phyloP scores from a whole-genome alignment of 202 grass and related monocot species.

The Zizania palustris region DNA sequence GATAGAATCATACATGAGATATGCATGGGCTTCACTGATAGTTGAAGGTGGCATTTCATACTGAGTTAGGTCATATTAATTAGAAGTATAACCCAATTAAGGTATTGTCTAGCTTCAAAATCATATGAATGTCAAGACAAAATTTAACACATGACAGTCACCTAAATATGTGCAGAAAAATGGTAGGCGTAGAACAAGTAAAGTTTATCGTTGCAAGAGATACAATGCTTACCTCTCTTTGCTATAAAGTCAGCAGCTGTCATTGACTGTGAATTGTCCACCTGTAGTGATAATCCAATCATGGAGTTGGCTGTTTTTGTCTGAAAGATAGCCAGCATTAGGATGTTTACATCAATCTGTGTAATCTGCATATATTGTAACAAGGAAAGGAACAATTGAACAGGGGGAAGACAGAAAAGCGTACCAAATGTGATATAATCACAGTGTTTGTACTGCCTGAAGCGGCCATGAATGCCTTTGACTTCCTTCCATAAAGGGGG shows the following conservation, averaged over 20 bases:
- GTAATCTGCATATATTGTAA: conserved; percentile 12
- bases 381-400: conserved; percentile 7
- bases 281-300: conserved; percentile 72
- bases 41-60: conserved; percentile 28
- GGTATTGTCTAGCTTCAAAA: conserved; percentile 4
- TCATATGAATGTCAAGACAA: conserved; percentile 5
- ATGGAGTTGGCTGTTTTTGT: conserved; percentile 79
- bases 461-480: conserved; percentile 89
- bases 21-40: conserved; percentile 22
- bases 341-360: conserved; percentile 22
- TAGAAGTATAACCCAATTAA: not conserved
- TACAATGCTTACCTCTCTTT: conserved; percentile 66
- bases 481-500: conserved; percentile 90
- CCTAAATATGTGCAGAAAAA: conserved; percentile 31
- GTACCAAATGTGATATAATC: conserved; percentile 89
- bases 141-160: not conserved
- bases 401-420: conserved; percentile 21
- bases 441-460: conserved; percentile 72
- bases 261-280: conserved; percentile 82
- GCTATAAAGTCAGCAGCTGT: conserved; percentile 77
- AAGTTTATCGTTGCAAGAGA: conserved; percentile 9
- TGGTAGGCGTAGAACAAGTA: not conserved
- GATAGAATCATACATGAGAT: conserved; percentile 20
- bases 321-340: conserved; percentile 48
- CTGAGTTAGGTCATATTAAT: conserved; percentile 23